A percentile compares a stretch with the other conserved stretches of the same genome.
phyloP scores from a whole-genome alignment of 2,329 filamentous ascomycete genomes.

The Microascus cirrosus region DNA sequence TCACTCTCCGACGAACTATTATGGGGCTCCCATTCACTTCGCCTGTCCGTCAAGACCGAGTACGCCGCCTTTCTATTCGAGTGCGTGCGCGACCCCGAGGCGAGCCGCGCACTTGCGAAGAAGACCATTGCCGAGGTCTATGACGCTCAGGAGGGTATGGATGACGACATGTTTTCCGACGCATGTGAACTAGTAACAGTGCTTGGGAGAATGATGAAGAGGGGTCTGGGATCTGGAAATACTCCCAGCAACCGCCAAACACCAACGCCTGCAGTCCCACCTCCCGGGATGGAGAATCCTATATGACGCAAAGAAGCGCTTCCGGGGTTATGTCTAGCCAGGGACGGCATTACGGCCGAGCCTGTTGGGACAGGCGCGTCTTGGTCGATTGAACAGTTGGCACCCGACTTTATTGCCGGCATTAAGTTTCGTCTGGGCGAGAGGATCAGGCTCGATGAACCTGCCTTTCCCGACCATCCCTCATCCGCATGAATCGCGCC shows the following conservation, averaged over 20 bases:
- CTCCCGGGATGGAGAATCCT: slow-evolving; percentile 30
- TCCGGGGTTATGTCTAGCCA: not conserved
- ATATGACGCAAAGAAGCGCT: slow-evolving; percentile 15
- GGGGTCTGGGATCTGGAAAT: slow-evolving; percentile 40
- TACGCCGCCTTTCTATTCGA: slow-evolving; percentile 91
- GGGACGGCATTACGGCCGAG: not conserved
- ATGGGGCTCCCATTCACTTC: slow-evolving; percentile 80
- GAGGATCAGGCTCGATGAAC: too few relatives aligned
- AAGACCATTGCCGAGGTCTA: slow-evolving; percentile 85
- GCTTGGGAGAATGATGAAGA: slow-evolving; percentile 79
- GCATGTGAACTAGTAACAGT: slow-evolving; percentile 80
- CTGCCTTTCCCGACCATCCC: too few relatives aligned
- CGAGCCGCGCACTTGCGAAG: slow-evolving; percentile 65
- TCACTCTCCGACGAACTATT: slow-evolving; percentile 63
- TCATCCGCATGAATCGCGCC: not conserved
- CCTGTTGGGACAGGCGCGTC: not conserved
- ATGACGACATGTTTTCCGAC: slow-evolving; percentile 90
- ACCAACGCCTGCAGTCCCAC: slow-evolving; percentile 16
- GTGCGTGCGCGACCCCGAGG: slow-evolving; percentile 72
- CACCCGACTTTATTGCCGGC: too few relatives aligned
- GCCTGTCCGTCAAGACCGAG: slow-evolving; percentile 83
- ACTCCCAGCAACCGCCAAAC: slow-evolving; percentile 19
- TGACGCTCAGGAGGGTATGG: slow-evolving; percentile 81
- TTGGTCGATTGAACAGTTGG: not conserved
- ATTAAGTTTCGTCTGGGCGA: too few relatives aligned